A percentile compares a stretch with the other conserved stretches of the same genome.
Conservation (phyloP, 345 rosid species). For the Microthlaspi erraticum region DNA sequence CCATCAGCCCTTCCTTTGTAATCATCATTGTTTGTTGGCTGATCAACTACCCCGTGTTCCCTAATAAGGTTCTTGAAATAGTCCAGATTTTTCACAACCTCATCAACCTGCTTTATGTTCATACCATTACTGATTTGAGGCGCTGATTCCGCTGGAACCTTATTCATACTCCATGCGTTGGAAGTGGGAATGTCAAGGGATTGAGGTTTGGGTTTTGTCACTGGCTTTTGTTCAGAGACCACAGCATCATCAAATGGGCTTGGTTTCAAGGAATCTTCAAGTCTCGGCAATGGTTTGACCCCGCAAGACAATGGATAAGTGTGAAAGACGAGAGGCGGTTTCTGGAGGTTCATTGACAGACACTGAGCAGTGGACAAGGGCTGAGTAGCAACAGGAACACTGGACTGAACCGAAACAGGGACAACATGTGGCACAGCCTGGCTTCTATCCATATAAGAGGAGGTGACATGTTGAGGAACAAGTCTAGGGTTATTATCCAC, state of each 20-base stretch:
- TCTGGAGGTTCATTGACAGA: conserved; percentile 15
- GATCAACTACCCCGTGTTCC: conserved; percentile 57
- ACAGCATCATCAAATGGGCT: conserved; percentile 19
- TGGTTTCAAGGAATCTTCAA: conserved; percentile 8
- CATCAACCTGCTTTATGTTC: conserved; percentile 11
- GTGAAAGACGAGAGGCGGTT: neutral
- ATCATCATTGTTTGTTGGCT: conserved; percentile 15
- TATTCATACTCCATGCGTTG: conserved; percentile 19
- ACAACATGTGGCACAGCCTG: conserved; percentile 3
- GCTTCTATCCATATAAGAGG: conserved; percentile 15
- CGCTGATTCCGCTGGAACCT: neutral
- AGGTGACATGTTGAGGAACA: conserved; percentile 30
- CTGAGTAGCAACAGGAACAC: neutral
- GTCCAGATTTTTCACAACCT: conserved; percentile 46
- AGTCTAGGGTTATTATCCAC: neutral
- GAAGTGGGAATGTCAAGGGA: neutral
- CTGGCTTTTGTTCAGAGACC: conserved; percentile 5
- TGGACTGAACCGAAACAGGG: conserved; percentile 27
- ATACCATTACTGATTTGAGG: conserved; percentile 10
- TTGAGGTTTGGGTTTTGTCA: neutral
- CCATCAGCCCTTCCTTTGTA: conserved; percentile 21
- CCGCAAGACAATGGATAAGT: conserved; percentile 12
- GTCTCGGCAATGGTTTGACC: conserved; percentile 6
- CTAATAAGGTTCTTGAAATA: conserved; percentile 65
- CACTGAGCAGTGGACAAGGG: neutral